A percentile compares a stretch with the other conserved stretches of the same genome.
These are phyloP conservation scores for Amanita polypyramis DNA, from an alignment of 768 basidiomycete genomes.

Conservation along the genomic window DNA sequence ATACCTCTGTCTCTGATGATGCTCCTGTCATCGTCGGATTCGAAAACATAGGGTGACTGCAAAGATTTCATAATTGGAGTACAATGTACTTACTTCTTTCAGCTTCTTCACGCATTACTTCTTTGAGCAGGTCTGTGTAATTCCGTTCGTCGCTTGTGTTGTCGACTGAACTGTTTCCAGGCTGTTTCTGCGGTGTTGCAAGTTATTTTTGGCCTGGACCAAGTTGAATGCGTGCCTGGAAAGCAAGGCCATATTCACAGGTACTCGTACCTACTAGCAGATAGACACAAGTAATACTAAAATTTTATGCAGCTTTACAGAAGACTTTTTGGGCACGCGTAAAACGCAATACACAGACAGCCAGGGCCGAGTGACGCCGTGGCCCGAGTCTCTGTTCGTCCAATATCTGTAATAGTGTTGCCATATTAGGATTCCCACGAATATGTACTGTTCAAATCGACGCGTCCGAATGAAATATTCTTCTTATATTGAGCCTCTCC, in stretches of 20 bases:
- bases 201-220: constrained; percentile 32
- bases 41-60: constrained; percentile 18
- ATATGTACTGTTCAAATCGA: neutral
- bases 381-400: constrained; percentile 33
- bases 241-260: constrained; percentile 27
- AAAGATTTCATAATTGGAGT: neutral
- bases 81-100: neutral
- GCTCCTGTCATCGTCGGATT: constrained; percentile 21
- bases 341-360: constrained; percentile 24
- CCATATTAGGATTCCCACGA: constrained; percentile 6
- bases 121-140: constrained; percentile 1
- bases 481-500: neutral
- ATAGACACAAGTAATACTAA: neutral
- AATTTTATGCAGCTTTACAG: constrained; percentile 20
- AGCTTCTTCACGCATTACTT: constrained; percentile 8
- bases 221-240: constrained; percentile 27
- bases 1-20: constrained; percentile 11
- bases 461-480: neutral
- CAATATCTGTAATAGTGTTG: constrained; percentile 8
- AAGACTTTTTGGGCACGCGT: constrained; percentile 21
- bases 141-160: neutral
- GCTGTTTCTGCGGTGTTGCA: constrained; percentile 33
- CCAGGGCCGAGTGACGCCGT: constrained; percentile 28
- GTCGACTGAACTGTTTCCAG: constrained; percentile 15
- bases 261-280: constrained; percentile 14